Evolutionary conservation across 176 grass and related monocot species (phyloP).

Genomic region (Lolium perenne): DNA sequence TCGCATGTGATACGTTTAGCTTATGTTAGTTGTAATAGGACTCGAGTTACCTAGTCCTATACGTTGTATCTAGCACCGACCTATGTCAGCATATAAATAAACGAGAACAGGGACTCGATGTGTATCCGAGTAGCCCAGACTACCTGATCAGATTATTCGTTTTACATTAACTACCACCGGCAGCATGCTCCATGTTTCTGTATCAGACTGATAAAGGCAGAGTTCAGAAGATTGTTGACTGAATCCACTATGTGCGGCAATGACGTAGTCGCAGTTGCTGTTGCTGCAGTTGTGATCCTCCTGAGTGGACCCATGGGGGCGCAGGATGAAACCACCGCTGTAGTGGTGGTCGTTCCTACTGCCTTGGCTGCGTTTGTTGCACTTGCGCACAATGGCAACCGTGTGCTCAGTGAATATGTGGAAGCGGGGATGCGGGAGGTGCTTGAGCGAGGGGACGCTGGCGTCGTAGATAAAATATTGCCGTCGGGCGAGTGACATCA

Average conservation of each 20-base stretch:
- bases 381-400: neutral
- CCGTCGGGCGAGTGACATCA: fast-evolving
- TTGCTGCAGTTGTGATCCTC: neutral
- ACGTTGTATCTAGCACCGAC: too few species aligned
- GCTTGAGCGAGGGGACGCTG: neutral
- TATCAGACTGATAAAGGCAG: neutral
- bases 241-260: neutral
- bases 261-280: neutral
- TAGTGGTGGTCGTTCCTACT: too few species aligned
- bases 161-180: too few species aligned
- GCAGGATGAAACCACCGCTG: too few species aligned
- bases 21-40: too few species aligned
- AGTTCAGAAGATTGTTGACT: neutral
- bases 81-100: too few species aligned
- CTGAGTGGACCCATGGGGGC: too few species aligned
- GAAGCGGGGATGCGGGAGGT: neutral
- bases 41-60: too few species aligned
- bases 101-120: too few species aligned
- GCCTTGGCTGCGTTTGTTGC: neutral
- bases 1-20: too few species aligned
- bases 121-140: too few species aligned
- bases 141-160: too few species aligned
- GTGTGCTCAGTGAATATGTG: neutral
- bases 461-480: neutral
- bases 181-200: neutral